A percentile compares a stretch with the other conserved stretches of the same genome.
Evolutionary conservation across 2,329 filamentous ascomycete genomes (phyloP).

Genomic region (Didymosphaeria variabile): DNA sequence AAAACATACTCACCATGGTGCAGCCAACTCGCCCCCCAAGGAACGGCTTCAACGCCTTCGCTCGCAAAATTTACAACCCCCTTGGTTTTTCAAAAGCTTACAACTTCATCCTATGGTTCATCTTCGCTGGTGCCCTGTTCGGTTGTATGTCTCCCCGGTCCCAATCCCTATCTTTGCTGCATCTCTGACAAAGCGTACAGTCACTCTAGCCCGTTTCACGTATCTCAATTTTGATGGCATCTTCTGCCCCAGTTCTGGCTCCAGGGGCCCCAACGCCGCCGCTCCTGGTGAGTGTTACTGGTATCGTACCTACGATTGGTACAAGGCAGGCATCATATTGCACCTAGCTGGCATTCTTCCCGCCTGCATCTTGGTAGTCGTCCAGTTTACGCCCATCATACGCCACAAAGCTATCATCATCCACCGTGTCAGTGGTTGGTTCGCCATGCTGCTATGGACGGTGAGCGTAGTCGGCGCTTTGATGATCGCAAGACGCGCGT

Average conservation of each 20-base stretch:
- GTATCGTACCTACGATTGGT: slow-evolving; percentile 43
- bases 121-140: slow-evolving; percentile 17
- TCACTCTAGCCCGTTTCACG: slow-evolving; percentile 58
- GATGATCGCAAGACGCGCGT: slow-evolving; percentile 61
- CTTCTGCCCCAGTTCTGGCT: slow-evolving; percentile 29
- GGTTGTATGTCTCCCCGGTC: slow-evolving; percentile 14
- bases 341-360: slow-evolving; percentile 55
- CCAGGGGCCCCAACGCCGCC: slow-evolving; percentile 27
- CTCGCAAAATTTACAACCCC: slow-evolving; percentile 40
- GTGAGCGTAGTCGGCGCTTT: slow-evolving; percentile 60
- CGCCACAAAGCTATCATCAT: slow-evolving; percentile 60
- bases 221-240: slow-evolving; percentile 58
- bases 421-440: slow-evolving; percentile 70
- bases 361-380: slow-evolving; percentile 49
- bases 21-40: slow-evolving; percentile 18
- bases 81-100: slow-evolving; percentile 66
- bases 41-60: slow-evolving; percentile 23
- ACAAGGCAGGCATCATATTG: slow-evolving; percentile 52
- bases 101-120: slow-evolving; percentile 64
- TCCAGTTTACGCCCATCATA: slow-evolving; percentile 56
- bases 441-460: slow-evolving; percentile 60
- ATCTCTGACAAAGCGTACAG: neutral
- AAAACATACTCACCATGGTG: slow-evolving; percentile 21
- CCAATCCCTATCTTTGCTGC: neutral
- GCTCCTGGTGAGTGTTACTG: slow-evolving; percentile 57